Percentiles rank a stretch among this genome's conserved stretches.
These are phyloP conservation scores for Echinosophora koreensis DNA, from an alignment of 306 rosid species.

Conservation along the genomic window DNA sequence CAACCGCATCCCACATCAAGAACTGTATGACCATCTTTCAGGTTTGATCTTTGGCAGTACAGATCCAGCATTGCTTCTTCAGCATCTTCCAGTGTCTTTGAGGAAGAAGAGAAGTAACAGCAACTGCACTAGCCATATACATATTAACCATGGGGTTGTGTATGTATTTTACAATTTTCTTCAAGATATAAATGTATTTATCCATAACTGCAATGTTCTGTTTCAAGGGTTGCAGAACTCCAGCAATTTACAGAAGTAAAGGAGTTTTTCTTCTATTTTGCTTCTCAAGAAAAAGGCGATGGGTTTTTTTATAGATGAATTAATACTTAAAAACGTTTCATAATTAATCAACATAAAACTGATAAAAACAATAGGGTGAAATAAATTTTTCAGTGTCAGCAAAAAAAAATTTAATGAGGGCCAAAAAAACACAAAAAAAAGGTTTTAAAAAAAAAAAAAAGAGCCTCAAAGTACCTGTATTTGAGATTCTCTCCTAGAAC, in stretches of 20 bases:
- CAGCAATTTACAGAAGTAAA: neutral
- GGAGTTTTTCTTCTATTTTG: neutral
- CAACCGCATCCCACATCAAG: constrained; percentile 96
- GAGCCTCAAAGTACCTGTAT: constrained; percentile 65
- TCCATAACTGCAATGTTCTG: neutral
- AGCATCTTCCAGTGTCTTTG: constrained; percentile 78
- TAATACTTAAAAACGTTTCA: neutral
- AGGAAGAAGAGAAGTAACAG: constrained; percentile 75
- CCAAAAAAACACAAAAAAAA: neutral
- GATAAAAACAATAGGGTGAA: neutral
- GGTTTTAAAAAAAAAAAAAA: no score
- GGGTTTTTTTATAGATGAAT: neutral
- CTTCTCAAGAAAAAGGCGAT: neutral
- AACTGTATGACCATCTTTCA: constrained; percentile 78
- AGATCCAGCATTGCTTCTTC: constrained; percentile 84
- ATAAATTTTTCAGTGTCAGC: neutral
- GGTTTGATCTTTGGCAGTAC: constrained; percentile 73
- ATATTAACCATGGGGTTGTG: constrained; percentile 9
- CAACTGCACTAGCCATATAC: constrained; percentile 61
- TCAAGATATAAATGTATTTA: neutral
- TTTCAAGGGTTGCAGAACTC: neutral
- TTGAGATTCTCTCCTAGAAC: constrained; percentile 86
- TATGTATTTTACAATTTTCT: neutral
- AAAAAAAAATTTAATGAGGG: neutral
- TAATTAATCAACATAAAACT: neutral